These are phyloP conservation scores for Penicillium sp. DNA, from an alignment of 2,329 filamentous ascomycete species.

Conservation along the genomic window DNA sequence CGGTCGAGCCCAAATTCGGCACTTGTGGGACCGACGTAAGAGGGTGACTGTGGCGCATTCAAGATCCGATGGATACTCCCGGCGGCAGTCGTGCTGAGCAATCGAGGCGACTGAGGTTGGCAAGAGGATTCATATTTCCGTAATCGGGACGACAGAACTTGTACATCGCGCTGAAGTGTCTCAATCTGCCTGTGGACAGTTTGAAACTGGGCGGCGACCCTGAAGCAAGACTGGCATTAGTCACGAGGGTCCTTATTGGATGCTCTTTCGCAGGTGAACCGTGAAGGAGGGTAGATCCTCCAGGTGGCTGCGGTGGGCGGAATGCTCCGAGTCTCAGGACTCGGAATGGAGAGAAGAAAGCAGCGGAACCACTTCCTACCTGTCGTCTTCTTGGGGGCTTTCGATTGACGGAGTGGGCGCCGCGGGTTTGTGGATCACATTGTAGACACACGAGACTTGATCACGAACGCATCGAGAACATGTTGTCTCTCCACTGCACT, in stretches of 20 bases:
- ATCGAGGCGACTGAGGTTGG: constrained; percentile 8
- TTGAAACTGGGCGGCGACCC: constrained; percentile 22
- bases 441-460: constrained; percentile 66
- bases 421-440: constrained; percentile 51
- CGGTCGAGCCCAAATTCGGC: constrained; percentile 39
- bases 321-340: no score
- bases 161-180: constrained; percentile 32
- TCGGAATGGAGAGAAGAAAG: background rate
- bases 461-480: constrained; percentile 65
- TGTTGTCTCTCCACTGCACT: constrained; percentile 70
- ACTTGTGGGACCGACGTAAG: constrained; percentile 39
- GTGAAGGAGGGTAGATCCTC: background rate
- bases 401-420: background rate
- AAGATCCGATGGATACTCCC: constrained; percentile 31
- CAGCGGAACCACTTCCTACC: constrained; percentile 2
- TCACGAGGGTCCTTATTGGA: background rate
- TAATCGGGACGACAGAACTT: constrained; percentile 32
- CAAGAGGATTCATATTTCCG: constrained; percentile 27
- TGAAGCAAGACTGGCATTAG: constrained; percentile 7
- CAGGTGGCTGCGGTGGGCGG: background rate
- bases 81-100: constrained; percentile 12
- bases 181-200: constrained; percentile 33
- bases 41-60: constrained; percentile 36
- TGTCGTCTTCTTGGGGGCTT: constrained; percentile 21
- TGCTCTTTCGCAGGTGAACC: background rate